These are phyloP conservation scores for Warburgia ugandensis DNA, from an alignment of 164 flowering plant species.

Conservation along the genomic window DNA sequence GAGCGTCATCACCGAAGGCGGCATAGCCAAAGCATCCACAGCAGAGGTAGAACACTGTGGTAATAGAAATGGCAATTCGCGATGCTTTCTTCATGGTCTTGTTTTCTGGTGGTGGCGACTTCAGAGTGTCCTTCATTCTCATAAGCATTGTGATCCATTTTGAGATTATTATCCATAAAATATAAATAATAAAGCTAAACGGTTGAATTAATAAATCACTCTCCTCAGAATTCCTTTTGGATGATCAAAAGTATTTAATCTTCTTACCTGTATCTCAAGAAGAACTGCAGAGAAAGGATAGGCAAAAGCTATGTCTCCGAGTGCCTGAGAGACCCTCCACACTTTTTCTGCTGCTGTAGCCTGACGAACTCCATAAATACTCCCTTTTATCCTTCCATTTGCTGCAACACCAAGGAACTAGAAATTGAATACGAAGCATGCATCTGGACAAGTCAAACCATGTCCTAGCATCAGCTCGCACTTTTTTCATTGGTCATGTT, in stretches of 20 bases:
- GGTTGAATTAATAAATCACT: no score
- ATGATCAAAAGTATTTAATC: neutral
- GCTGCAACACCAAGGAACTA: conserved; percentile 25
- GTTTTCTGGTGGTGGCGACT: conserved; percentile 63
- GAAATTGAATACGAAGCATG: neutral
- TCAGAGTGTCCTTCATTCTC: conserved; percentile 48
- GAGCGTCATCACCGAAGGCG: conserved; percentile 56
- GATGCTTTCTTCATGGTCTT: conserved; percentile 65
- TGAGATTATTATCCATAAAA: conserved; percentile 6
- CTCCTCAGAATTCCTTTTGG: neutral
- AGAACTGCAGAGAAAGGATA: conserved; percentile 61
- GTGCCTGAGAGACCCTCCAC: conserved; percentile 55
- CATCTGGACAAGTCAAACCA: no score
- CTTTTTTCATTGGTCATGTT: no score
- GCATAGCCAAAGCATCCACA: conserved; percentile 78
- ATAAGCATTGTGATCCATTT: neutral
- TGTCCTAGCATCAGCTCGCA: no score
- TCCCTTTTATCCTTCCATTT: conserved; percentile 51
- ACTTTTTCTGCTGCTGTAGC: conserved; percentile 30
- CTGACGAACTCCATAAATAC: conserved; percentile 41
- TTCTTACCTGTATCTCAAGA: conserved; percentile 63
- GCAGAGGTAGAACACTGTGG: conserved; percentile 63
- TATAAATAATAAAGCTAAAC: neutral
- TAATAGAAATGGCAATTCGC: conserved; percentile 33
- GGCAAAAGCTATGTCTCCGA: conserved; percentile 84